Evolutionary conservation across 2,329 filamentous ascomycete genomes (phyloP).

Genomic region (Pezicula rhizophila): DNA sequence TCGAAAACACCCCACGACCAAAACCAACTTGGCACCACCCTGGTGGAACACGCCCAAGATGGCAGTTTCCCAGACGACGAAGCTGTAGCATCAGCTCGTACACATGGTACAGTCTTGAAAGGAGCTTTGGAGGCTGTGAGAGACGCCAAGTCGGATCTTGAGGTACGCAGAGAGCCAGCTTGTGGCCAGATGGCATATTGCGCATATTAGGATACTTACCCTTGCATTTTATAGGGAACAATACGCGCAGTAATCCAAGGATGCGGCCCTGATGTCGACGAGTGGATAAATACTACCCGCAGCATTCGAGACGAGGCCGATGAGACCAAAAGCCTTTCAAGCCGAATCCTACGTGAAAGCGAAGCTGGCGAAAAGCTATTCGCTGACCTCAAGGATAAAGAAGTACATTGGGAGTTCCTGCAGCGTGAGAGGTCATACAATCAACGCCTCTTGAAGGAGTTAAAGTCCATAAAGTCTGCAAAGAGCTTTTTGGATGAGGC

Average conservation of each 20-base stretch:
- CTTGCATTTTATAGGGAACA: slow-evolving; percentile 35
- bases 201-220: background rate
- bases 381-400: slow-evolving; percentile 32
- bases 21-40: slow-evolving; percentile 44
- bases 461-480: slow-evolving; percentile 48
- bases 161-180: slow-evolving; percentile 29
- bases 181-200: slow-evolving; percentile 4
- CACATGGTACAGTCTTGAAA: slow-evolving; percentile 29
- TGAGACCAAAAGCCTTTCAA: slow-evolving; percentile 70
- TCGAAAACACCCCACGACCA: slow-evolving; percentile 3
- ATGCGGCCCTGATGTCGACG: slow-evolving; percentile 71
- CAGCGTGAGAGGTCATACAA: slow-evolving; percentile 53
- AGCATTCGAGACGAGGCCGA: slow-evolving; percentile 81
- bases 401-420: slow-evolving; percentile 51
- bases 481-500: slow-evolving; percentile 57
- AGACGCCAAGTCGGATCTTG: slow-evolving; percentile 37
- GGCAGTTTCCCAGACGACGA: slow-evolving; percentile 43
- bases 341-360: slow-evolving; percentile 73
- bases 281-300: slow-evolving; percentile 81
- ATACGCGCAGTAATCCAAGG: slow-evolving; percentile 72
- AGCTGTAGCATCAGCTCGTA: slow-evolving; percentile 27
- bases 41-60: slow-evolving; percentile 55
- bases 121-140: slow-evolving; percentile 36
- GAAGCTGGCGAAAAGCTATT: slow-evolving; percentile 53
- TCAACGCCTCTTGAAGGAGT: slow-evolving; percentile 44